Base-by-base conservation (phyloP, 106 monocot species). In the Dendrobium officinale region DNA sequence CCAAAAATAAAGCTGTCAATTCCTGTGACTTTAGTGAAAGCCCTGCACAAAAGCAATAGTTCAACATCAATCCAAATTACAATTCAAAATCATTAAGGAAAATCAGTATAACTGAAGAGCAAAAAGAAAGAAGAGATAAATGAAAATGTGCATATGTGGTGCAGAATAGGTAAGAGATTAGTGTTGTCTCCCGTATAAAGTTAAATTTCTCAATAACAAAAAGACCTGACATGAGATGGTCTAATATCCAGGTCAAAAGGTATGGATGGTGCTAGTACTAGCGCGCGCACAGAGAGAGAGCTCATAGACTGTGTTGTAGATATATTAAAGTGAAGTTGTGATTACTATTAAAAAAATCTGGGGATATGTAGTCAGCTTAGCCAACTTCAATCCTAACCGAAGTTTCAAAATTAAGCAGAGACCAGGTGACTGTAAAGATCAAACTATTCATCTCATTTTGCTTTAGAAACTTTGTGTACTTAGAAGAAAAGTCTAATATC, bases 21-120 rank as follows among this genome's bases (percentile, higher is more conserved):
- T 96, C 91, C 80, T 96, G 96, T 29, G 89, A 88, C 82, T 91
- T 96, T 26, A 96, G 88, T 26, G 96, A 96, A 56, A 96, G 86
- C 76, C 96, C 96, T 93, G 85, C 87, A 88, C 82, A 24, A 43
- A 24, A 10, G 22, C 61, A 74, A 44, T 74, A 74, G 40, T 42
- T 7, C 10, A 3, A 78, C 40, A 72, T 5, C 42, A 47, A 72
- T 77, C 37, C 70, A 58, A 67, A 66, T 13, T 18, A 33, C 5
- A 31, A 40, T 61, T 59, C 10, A 48, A 75, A 49, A 37, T 18
- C 43, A 58, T 17, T 17, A 58, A 26, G 37, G 47, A 55, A 78
- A 42, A 74, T 44, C 44, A 43, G 20, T 5, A 74, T 5, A 44
- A 24, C n/a, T 74, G 22, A 42, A 41, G 43, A 74, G 9, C 29